A percentile compares a stretch with the other conserved stretches of the same genome.
These are phyloP conservation scores for Lachnellula willkommii DNA, from an alignment of 2,329 filamentous ascomycete genomes.

Conservation along the genomic window DNA sequence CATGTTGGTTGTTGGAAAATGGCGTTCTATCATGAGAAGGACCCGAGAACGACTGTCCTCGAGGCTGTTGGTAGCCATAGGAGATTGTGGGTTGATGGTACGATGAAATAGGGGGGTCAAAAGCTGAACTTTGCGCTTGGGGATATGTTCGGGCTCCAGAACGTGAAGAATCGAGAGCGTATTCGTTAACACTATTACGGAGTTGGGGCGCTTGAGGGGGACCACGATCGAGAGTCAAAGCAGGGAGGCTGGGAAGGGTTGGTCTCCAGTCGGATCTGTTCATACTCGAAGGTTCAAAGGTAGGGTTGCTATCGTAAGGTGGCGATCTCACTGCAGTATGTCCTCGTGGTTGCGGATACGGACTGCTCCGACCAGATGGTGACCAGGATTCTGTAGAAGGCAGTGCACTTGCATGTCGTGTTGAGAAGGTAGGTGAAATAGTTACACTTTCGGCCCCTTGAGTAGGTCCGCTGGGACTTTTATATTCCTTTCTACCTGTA, in stretches of 20 bases:
- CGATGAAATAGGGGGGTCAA: constrained; percentile 6
- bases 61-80: constrained; percentile 21
- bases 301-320: not conserved
- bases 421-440: constrained; percentile 9
- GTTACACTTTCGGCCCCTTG: constrained; percentile 11
- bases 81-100: constrained; percentile 9
- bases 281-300: constrained; percentile 5
- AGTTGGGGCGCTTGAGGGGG: constrained; percentile 1
- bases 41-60: constrained; percentile 19
- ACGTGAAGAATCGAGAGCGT: constrained; percentile 16
- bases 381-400: constrained; percentile 10
- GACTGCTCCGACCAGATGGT: constrained; percentile 12
- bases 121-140: constrained; percentile 7
- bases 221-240: constrained; percentile 11
- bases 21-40: constrained; percentile 22
- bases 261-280: constrained; percentile 14
- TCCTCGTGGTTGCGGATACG: constrained; percentile 8
- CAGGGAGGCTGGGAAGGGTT: constrained; percentile 20
- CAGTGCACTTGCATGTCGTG: constrained; percentile 5
- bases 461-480: constrained; percentile 9
- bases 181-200: constrained; percentile 11
- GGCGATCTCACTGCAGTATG: constrained; percentile 5
- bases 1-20: constrained; percentile 16
- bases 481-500: constrained; percentile 7
- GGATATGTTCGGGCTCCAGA: constrained; percentile 13